Evolutionary conservation across 108 stramenopile species (phyloP).

Genomic region (Stephanodiscus triporus): DNA sequence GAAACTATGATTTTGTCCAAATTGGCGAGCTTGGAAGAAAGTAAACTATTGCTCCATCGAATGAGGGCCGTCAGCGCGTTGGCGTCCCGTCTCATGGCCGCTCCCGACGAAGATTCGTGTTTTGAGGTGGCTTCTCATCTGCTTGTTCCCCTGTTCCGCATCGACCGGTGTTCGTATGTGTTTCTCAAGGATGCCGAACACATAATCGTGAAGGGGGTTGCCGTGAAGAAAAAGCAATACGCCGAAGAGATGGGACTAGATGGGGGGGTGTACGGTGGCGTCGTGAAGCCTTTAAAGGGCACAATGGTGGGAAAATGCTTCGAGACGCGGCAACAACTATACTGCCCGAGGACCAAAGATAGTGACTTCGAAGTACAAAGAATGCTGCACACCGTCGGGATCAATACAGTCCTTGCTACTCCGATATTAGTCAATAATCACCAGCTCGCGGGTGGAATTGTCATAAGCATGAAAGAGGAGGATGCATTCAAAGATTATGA

Average conservation of each 20-base stretch:
- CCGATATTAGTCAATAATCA: constrained; percentile 37
- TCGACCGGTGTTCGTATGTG: constrained; percentile 33
- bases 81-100: constrained; percentile 32
- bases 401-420: constrained; percentile 21
- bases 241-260: constrained; percentile 27
- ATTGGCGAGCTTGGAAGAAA: constrained; percentile 22
- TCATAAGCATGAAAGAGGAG: constrained; percentile 17
- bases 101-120: constrained; percentile 42
- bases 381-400: constrained; percentile 11
- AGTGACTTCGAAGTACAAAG: constrained; percentile 8
- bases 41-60: constrained; percentile 28
- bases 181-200: constrained; percentile 39
- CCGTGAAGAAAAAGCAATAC: constrained; percentile 20
- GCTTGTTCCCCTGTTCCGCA: constrained; percentile 38
- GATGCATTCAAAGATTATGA: constrained; percentile 36
- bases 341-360: constrained; percentile 30
- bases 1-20: constrained; percentile 36
- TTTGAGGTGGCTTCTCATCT: constrained; percentile 29
- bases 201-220: constrained; percentile 20
- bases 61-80: constrained; percentile 30
- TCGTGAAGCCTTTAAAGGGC: constrained; percentile 18
- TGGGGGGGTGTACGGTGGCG: not conserved
- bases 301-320: constrained; percentile 13
- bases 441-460: constrained; percentile 26
- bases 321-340: constrained; percentile 24